These are phyloP conservation scores for Cryptosporidium baileyi DNA, from an alignment of 169 alveolate genomes.

Conservation along the genomic window DNA sequence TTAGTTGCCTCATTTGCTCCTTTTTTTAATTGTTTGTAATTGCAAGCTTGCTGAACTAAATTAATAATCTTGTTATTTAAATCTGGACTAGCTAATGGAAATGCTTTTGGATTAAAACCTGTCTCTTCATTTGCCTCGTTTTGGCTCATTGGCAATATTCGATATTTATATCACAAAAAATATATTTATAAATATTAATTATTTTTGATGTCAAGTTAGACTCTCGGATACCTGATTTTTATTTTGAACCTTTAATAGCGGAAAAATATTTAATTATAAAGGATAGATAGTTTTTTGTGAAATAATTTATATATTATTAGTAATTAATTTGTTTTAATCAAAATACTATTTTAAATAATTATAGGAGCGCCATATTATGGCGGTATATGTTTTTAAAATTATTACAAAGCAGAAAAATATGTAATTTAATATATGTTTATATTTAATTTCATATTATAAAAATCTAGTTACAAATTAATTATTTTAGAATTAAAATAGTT, in stretches of 20 bases:
- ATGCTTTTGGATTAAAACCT: slow-evolving; percentile 84
- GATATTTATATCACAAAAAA: not conserved
- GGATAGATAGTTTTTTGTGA: too few species aligned
- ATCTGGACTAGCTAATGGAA: slow-evolving; percentile 89
- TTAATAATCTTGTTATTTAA: slow-evolving; percentile 85
- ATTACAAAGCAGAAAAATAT: too few species aligned
- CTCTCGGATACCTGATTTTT: not conserved
- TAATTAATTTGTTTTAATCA: too few species aligned
- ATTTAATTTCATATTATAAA: too few species aligned
- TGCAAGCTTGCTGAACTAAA: slow-evolving; percentile 90
- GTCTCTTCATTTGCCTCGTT: slow-evolving; percentile 72
- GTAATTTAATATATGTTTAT: too few species aligned
- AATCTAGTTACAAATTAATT: too few species aligned
- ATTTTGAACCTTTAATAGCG: not conserved
- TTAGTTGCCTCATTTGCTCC: slow-evolving; percentile 97
- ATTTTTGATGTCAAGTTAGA: not conserved
- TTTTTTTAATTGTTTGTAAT: slow-evolving; percentile 92
- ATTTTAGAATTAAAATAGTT: too few species aligned
- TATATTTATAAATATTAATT: not conserved
- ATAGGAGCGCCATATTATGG: too few species aligned
- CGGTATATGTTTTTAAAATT: too few species aligned
- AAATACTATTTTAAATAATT: too few species aligned
- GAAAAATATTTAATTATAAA: not conserved
- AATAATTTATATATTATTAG: too few species aligned
- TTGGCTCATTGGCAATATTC: slow-evolving; percentile 62